A percentile compares a stretch with the other conserved stretches of the same genome.
Conservation (phyloP, 2,329 filamentous ascomycete genomes). For the Fusarium decemcellulare region DNA sequence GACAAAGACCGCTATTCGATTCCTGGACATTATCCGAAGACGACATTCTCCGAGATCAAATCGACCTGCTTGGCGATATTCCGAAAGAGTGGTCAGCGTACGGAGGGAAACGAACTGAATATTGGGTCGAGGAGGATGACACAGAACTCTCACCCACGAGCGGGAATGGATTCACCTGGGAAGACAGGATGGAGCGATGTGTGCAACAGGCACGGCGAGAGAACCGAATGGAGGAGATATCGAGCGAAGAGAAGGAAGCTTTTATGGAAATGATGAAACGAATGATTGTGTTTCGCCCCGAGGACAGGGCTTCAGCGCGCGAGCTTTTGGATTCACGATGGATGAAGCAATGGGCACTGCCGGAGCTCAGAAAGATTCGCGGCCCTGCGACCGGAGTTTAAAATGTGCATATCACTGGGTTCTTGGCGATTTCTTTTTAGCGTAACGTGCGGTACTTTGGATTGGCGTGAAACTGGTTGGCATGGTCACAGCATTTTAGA, state of each 20-base stretch:
- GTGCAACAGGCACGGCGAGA: slow-evolving; percentile 36
- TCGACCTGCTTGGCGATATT: slow-evolving; percentile 37
- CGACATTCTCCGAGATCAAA: slow-evolving; percentile 36
- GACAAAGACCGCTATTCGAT: slow-evolving; percentile 40
- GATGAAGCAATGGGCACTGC: slow-evolving; percentile 41
- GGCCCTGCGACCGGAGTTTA: slow-evolving; percentile 17
- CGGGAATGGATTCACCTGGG: slow-evolving; percentile 20
- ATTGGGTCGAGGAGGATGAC: slow-evolving; percentile 30
- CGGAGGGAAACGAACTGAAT: slow-evolving; percentile 25
- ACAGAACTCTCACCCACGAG: slow-evolving; percentile 13
- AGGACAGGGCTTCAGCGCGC: slow-evolving; percentile 25
- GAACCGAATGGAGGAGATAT: slow-evolving; percentile 32
- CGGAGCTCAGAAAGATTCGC: slow-evolving; percentile 30
- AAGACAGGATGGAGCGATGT: slow-evolving; percentile 33
- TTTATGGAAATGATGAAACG: slow-evolving; percentile 41
- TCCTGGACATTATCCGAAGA: slow-evolving; percentile 37
- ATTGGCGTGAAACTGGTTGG: too few species aligned
- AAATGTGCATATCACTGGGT: slow-evolving; percentile 12
- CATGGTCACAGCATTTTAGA: too few species aligned
- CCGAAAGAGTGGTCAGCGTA: slow-evolving; percentile 38
- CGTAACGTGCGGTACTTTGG: too few species aligned
- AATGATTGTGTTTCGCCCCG: slow-evolving; percentile 37
- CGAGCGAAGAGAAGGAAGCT: slow-evolving; percentile 32
- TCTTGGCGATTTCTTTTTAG: slow-evolving; percentile 11
- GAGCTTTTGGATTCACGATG: slow-evolving; percentile 35